Evolutionary conservation across 2,329 filamentous ascomycete species (phyloP).

Genomic region (Trichophaea hybrida): DNA sequence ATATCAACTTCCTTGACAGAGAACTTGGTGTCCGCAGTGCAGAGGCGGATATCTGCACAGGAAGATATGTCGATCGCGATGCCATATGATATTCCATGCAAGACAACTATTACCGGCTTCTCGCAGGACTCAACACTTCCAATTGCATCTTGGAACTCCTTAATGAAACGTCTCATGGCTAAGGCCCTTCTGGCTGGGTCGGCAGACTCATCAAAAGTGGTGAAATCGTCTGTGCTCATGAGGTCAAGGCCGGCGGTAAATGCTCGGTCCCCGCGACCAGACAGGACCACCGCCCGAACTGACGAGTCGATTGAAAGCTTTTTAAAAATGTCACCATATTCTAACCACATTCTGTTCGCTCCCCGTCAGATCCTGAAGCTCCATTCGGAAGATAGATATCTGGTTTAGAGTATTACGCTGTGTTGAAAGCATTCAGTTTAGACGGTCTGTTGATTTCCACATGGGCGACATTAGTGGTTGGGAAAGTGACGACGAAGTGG

Average conservation of each 20-base stretch:
- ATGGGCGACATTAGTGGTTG: slow-evolving; percentile 61
- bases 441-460: slow-evolving; percentile 78
- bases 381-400: not conserved
- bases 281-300: slow-evolving; percentile 64
- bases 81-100: slow-evolving; percentile 64
- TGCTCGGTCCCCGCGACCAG: slow-evolving; percentile 64
- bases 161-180: slow-evolving; percentile 50
- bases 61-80: slow-evolving; percentile 61
- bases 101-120: slow-evolving; percentile 73
- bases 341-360: slow-evolving; percentile 56
- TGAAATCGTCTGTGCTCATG: slow-evolving; percentile 36
- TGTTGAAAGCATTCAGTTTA: slow-evolving; percentile 79
- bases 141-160: slow-evolving; percentile 69
- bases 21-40: slow-evolving; percentile 45
- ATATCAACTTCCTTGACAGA: slow-evolving; percentile 73
- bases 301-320: slow-evolving; percentile 56
- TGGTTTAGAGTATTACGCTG: slow-evolving; percentile 37
- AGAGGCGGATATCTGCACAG: slow-evolving; percentile 57
- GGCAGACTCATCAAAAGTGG: slow-evolving; percentile 18
- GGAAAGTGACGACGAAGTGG: slow-evolving; percentile 61
- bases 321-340: slow-evolving; percentile 58
- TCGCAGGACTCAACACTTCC: slow-evolving; percentile 67
- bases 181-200: slow-evolving; percentile 54
- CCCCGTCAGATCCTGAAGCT: too few species aligned
- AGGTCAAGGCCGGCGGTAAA: slow-evolving; percentile 84